A percentile compares a stretch with the other conserved stretches of the same genome.
Evolutionary conservation across 2,329 filamentous ascomycete genomes (phyloP).

Genomic region (Plenodomus lindquistii): DNA sequence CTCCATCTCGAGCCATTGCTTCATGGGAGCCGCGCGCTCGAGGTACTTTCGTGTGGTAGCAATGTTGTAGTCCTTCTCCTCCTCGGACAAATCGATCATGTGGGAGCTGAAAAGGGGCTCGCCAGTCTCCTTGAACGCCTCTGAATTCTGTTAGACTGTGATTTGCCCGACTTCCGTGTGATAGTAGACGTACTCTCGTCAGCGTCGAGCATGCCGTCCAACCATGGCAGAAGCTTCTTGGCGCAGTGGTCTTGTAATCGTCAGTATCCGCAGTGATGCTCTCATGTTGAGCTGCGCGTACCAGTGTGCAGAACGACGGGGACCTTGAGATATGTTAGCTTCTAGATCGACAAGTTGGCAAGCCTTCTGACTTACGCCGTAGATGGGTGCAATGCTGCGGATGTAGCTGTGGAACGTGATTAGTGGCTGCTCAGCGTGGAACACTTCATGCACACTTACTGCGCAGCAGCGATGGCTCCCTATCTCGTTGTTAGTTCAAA

Average conservation of each 20-base stretch:
- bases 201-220: conserved; percentile 73
- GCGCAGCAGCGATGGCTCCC: conserved; percentile 79
- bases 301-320: conserved; percentile 65
- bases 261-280: neutral
- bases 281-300: neutral
- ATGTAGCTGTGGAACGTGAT: conserved; percentile 66
- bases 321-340: conserved; percentile 43
- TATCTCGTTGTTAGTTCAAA: neutral
- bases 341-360: neutral
- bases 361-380: conserved; percentile 57
- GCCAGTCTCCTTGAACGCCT: conserved; percentile 87
- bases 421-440: neutral
- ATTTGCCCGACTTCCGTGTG: conserved; percentile 67
- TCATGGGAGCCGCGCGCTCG: conserved; percentile 92
- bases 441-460: conserved; percentile 45
- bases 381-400: conserved; percentile 80
- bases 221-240: conserved; percentile 92
- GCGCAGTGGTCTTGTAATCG: neutral
- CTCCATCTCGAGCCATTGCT: conserved; percentile 98
- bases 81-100: conserved; percentile 96
- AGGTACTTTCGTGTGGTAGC: conserved; percentile 76
- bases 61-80: conserved; percentile 79
- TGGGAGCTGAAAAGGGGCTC: conserved; percentile 65
- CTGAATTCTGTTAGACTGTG: neutral
- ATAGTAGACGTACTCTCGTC: conserved; percentile 83